Evolutionary conservation across 2,329 filamentous ascomycete species (phyloP).

Genomic region (Cladosporium velox): DNA sequence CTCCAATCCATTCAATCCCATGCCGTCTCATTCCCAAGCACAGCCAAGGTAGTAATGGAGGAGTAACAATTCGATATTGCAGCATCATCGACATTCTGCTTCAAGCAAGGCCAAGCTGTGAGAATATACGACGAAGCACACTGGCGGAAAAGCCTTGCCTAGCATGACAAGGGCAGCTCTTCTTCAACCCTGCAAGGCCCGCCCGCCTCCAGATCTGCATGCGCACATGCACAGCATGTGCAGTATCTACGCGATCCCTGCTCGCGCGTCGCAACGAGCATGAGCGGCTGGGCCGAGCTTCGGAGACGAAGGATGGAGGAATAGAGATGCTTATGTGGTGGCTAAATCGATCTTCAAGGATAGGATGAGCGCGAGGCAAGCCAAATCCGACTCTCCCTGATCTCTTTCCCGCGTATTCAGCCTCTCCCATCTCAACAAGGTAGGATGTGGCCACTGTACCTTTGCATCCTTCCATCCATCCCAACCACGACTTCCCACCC

Average conservation of each 20-base stretch:
- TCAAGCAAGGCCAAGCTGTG: slow-evolving; percentile 10
- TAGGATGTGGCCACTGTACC: neutral
- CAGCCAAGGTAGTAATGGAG: neutral
- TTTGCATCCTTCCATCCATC: neutral
- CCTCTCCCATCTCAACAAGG: neutral
- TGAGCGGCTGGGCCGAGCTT: neutral
- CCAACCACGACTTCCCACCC: neutral
- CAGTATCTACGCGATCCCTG: neutral
- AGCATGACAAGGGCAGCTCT: neutral
- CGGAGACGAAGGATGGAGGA: neutral
- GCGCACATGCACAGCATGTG: neutral
- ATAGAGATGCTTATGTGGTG: neutral
- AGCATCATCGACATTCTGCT: slow-evolving; percentile 1
- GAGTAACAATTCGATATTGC: neutral
- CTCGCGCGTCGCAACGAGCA: neutral
- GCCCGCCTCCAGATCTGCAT: neutral
- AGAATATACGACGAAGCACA: slow-evolving; percentile 10
- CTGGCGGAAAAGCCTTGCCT: neutral
- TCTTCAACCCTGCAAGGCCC: neutral
- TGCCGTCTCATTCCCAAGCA: neutral
- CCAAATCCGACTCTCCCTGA: neutral
- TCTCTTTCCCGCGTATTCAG: neutral
- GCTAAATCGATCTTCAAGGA: neutral
- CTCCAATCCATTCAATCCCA: neutral
- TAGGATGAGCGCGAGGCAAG: neutral